Evolutionary conservation across 331 rosid species (phyloP).

Genomic region (Cydonia oblonga): DNA sequence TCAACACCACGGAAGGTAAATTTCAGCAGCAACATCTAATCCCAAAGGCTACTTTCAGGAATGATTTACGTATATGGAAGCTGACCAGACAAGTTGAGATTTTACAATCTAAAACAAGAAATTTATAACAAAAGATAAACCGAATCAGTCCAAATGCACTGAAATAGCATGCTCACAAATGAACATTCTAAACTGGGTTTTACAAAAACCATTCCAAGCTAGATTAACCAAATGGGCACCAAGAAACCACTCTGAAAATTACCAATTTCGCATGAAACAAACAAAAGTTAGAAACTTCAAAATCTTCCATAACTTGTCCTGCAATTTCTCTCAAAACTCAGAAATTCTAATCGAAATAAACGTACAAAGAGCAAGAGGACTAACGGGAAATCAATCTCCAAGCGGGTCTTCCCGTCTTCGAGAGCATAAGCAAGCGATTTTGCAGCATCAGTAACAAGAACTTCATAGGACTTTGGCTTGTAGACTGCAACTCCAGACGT

Average conservation of each 20-base stretch:
- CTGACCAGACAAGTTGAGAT: background rate
- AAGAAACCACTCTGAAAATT: background rate
- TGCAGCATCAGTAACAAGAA: constrained; percentile 71
- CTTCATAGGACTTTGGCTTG: constrained; percentile 82
- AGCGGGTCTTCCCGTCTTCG: constrained; percentile 54
- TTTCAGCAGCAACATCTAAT: background rate
- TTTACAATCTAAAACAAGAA: background rate
- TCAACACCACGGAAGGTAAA: background rate
- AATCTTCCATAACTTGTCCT: background rate
- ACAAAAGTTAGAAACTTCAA: background rate
- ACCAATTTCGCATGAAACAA: background rate
- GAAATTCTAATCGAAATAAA: background rate
- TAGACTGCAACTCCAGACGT: constrained; percentile 66
- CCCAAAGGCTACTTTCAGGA: background rate
- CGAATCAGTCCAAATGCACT: background rate
- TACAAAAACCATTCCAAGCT: background rate
- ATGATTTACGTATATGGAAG: background rate
- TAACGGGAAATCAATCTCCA: constrained; percentile 97
- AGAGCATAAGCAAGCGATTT: constrained; percentile 70
- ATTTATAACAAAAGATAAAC: background rate
- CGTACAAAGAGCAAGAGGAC: background rate
- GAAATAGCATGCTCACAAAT: background rate
- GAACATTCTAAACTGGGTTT: background rate
- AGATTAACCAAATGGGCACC: background rate
- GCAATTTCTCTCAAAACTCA: background rate